Evolutionary conservation across 2,329 filamentous ascomycete genomes (phyloP), one percentile per base, ranked within the genome.

Genomic region (Anisogramma anomala): DNA sequence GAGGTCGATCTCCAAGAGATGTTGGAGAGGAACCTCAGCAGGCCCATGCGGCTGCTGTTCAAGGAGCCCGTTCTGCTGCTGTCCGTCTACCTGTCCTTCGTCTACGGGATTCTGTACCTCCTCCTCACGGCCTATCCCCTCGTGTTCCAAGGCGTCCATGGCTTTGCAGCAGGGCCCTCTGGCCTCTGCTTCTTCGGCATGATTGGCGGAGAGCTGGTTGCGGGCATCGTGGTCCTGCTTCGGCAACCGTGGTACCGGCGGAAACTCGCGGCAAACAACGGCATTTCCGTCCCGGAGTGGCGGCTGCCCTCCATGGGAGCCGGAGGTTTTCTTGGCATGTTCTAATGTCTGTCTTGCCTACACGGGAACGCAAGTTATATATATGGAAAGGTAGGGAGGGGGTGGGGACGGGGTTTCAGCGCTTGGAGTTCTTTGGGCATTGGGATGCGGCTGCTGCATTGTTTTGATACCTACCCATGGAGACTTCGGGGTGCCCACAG

Each of bases 121-220:
- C 91, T 91, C 65, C 68, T 94, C 39, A 88, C 84, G 0, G 83
- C 85, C 1, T 93, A 93, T 52, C 80, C 83, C 0, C 73, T 91
- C 33, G 82, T 93, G 35, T 94, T 91, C 62, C 67, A 80, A 47
- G 66, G 69, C 20, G 69, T 87, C 4, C 82, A 94, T 58, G 70
- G 73, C 49, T 81, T 89, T 65, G 74, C 64, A 25, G 53, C 69
- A 1, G 87, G 87, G 42, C 61, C 84, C 14, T 72, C 78, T 3
- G 87, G 86, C 2, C 69, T 94, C 4, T 78, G 85, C 4, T 94
- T 87, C 58, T 84, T 94, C 52, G 87, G 86, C 41, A 84, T 94
- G 79, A 74, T 91, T 38, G 53, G 68, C 7, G 85, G 85, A 34
- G 74, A 86, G 55, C 47, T 89, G 13, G 60, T 84, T 40, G 82